These are phyloP conservation scores for Monosporascus sp. DNA, from an alignment of 2,329 filamentous ascomycete species.

Conservation along the genomic window DNA sequence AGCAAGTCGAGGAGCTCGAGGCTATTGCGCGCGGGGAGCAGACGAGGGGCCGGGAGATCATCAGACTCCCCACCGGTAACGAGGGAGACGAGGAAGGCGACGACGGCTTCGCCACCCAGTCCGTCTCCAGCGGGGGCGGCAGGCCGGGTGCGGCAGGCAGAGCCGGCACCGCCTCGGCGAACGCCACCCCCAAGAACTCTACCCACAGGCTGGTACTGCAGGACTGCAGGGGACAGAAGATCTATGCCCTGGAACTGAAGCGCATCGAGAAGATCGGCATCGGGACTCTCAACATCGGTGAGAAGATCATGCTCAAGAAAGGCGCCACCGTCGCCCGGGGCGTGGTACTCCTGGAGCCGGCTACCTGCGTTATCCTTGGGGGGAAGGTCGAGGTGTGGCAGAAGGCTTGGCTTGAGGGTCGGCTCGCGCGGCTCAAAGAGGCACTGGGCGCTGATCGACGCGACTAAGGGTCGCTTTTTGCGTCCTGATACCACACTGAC, in stretches of 20 bases:
- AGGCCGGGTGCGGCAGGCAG: slow-evolving; percentile 4
- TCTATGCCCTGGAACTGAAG: slow-evolving; percentile 68
- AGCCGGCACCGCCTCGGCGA: slow-evolving; percentile 7
- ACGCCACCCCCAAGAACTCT: slow-evolving; percentile 37
- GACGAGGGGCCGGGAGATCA: slow-evolving; percentile 72
- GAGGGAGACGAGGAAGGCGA: slow-evolving; percentile 45
- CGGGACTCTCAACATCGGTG: slow-evolving; percentile 65
- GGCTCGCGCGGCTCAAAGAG: slow-evolving; percentile 64
- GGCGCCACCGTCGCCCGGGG: slow-evolving; percentile 66
- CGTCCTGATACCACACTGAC: no score
- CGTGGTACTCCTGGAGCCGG: slow-evolving; percentile 70
- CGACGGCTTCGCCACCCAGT: slow-evolving; percentile 19
- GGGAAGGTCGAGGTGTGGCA: slow-evolving; percentile 83
- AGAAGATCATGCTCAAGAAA: slow-evolving; percentile 70
- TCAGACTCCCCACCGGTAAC: slow-evolving; percentile 52
- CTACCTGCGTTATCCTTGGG: slow-evolving; percentile 66
- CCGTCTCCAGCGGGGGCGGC: background rate
- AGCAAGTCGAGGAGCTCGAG: slow-evolving; percentile 80
- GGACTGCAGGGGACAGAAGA: slow-evolving; percentile 64
- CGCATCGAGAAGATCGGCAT: slow-evolving; percentile 61
- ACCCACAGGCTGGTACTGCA: slow-evolving; percentile 80
- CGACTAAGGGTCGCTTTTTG: background rate
- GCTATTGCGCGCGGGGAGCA: slow-evolving; percentile 67
- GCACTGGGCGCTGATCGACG: slow-evolving; percentile 39
- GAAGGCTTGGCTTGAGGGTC: slow-evolving; percentile 66